Conservation (phyloP, 2,329 filamentous ascomycete species). For the Microdochium nivale region DNA sequence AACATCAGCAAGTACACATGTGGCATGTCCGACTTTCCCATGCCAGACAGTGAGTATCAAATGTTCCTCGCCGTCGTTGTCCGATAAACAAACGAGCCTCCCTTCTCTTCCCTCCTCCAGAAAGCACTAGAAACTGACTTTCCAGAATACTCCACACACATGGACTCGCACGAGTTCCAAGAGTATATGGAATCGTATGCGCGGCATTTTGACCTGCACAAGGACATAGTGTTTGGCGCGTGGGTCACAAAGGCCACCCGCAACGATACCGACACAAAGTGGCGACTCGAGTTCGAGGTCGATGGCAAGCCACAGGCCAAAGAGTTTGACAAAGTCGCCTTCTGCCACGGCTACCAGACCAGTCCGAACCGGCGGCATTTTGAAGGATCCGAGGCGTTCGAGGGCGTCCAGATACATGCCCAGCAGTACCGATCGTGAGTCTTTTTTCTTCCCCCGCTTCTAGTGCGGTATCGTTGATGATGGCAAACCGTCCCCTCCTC, state of each 20-base stretch:
- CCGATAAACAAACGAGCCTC: too few species aligned
- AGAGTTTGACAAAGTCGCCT: conserved; percentile 27
- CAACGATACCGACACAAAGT: conserved; percentile 18
- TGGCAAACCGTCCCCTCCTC: too few species aligned
- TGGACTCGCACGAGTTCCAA: conserved; percentile 18
- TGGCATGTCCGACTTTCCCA: conserved; percentile 31
- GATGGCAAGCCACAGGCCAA: conserved; percentile 11
- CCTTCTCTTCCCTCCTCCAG: too few species aligned
- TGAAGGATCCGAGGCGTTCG: conserved; percentile 24
- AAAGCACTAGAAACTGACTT: not conserved
- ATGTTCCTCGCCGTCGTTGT: too few species aligned
- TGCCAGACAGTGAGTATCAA: conserved; percentile 25
- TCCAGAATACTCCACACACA: conserved; percentile 16
- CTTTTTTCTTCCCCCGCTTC: not conserved
- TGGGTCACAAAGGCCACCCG: conserved; percentile 18
- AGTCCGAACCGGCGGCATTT: conserved; percentile 25
- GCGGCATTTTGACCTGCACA: conserved; percentile 25
- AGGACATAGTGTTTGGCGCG: conserved; percentile 23
- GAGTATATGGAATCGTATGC: conserved; percentile 31
- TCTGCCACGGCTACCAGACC: conserved; percentile 24
- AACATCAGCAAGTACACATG: conserved; percentile 29
- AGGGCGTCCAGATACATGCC: conserved; percentile 29
- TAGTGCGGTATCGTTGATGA: conserved; percentile 2
- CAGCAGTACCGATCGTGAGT: conserved; percentile 23
- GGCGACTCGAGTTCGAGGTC: conserved; percentile 20